A percentile compares a stretch with the other conserved stretches of the same genome.
phyloP scores from a whole-genome alignment of 768 basidiomycete genomes.

The Tricholoma sp. region DNA sequence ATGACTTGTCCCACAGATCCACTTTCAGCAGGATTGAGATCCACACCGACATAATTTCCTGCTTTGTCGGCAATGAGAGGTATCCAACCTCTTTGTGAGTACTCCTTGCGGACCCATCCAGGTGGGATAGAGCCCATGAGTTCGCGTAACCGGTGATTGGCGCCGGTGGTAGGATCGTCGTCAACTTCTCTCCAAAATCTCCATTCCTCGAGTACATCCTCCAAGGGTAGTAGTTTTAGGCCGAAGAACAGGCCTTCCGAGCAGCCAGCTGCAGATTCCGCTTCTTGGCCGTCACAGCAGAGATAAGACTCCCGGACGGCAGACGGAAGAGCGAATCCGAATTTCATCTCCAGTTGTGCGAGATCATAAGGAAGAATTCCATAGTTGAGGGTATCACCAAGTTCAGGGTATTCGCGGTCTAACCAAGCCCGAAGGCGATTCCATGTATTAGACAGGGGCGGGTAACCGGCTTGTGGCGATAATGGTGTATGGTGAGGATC shows the following conservation, averaged over 20 bases:
- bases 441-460: slow-evolving; percentile 82
- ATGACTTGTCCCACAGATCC: slow-evolving; percentile 91
- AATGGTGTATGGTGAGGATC: slow-evolving; percentile 41
- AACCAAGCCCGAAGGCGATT: slow-evolving; percentile 80
- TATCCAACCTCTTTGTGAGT: slow-evolving; percentile 95
- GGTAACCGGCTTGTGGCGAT: slow-evolving; percentile 48
- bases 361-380: slow-evolving; percentile 80
- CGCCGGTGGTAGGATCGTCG: slow-evolving; percentile 79
- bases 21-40: slow-evolving; percentile 78
- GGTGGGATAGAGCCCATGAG: slow-evolving; percentile 88
- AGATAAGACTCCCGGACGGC: slow-evolving; percentile 90
- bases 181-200: slow-evolving; percentile 94
- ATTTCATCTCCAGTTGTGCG: slow-evolving; percentile 75
- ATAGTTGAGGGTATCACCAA: slow-evolving; percentile 93
- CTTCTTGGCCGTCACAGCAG: slow-evolving; percentile 88
- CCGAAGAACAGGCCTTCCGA: slow-evolving; percentile 94
- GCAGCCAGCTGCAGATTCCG: slow-evolving; percentile 82
- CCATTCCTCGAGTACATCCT: slow-evolving; percentile 95
- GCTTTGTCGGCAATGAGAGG: slow-evolving; percentile 90
- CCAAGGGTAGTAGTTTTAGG: slow-evolving; percentile 86
- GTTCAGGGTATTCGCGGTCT: slow-evolving; percentile 82
- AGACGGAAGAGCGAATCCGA: slow-evolving; percentile 79
- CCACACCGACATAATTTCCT: slow-evolving; percentile 96
- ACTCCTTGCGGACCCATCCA: slow-evolving; percentile 82
- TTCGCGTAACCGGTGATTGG: slow-evolving; percentile 63